phyloP scores from a whole-genome alignment of 106 monocot species.

The Amphibolis antarctica region DNA sequence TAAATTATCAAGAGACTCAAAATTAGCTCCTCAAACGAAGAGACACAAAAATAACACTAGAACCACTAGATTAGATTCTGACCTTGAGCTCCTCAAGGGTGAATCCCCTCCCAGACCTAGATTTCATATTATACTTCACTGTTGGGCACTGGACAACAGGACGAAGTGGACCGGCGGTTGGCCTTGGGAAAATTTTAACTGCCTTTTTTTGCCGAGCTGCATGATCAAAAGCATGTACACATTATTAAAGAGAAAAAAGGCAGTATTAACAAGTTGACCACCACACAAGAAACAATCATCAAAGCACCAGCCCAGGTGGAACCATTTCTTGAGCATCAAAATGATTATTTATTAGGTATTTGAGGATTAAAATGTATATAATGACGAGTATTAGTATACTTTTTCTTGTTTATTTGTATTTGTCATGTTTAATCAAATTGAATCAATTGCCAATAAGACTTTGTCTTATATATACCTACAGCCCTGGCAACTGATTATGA shows the following conservation, averaged over 20 bases:
- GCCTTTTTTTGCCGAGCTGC: conserved; percentile 59
- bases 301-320: not conserved
- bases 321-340: no score
- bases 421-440: no score
- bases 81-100: conserved; percentile 56
- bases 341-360: no score
- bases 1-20: no score
- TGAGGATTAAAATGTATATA: no score
- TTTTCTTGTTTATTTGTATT: no score
- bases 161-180: conserved; percentile 55
- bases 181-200: conserved; percentile 54
- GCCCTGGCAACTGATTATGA: no score
- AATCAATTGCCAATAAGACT: no score
- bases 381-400: no score
- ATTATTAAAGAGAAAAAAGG: not conserved
- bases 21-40: no score
- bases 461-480: no score
- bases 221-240: not conserved
- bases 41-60: no score
- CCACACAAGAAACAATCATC: not conserved
- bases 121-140: conserved; percentile 52
- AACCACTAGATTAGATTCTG: not conserved
- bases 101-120: conserved; percentile 50
- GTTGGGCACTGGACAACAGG: conserved; percentile 49
- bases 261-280: not conserved